A percentile compares a stretch with the other conserved stretches of the same genome.
phyloP scores from a whole-genome alignment of 371 early-diverging fungal genomes.

The Syncephalastrum monosporum region DNA sequence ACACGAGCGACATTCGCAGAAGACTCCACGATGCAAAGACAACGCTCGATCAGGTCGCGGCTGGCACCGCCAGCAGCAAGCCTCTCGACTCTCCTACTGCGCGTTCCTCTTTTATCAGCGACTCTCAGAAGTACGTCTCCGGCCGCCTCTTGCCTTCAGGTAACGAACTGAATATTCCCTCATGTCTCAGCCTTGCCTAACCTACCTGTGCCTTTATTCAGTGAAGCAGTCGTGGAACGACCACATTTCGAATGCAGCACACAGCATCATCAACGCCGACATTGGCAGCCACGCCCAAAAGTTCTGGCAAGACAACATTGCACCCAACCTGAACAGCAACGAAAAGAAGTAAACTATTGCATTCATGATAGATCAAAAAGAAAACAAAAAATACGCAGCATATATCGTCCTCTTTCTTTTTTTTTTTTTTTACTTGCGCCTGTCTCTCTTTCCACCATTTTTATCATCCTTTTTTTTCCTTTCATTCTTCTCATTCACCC shows the following conservation, averaged over 20 bases:
- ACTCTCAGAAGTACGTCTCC: conserved; percentile 19
- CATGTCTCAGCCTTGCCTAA: neutral
- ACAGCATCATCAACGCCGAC: conserved; percentile 31
- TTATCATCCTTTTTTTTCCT: conserved; percentile 6
- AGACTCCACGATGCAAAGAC: conserved; percentile 20
- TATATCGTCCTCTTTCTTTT: neutral
- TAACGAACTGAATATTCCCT: neutral
- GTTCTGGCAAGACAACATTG: conserved; percentile 30
- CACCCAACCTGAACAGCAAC: conserved; percentile 8
- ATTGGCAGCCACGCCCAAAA: conserved; percentile 18
- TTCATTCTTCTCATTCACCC: neutral
- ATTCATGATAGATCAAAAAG: neutral
- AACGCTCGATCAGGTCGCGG: conserved; percentile 21
- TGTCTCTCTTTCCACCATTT: neutral
- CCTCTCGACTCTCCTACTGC: conserved; percentile 1
- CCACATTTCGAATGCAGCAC: conserved; percentile 31
- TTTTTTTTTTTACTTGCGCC: neutral
- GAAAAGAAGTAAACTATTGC: too few relatives aligned
- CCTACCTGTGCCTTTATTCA: conserved; percentile 8
- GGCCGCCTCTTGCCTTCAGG: conserved; percentile 22
- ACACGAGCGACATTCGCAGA: conserved; percentile 18
- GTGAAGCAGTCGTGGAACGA: conserved; percentile 45
- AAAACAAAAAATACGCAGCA: neutral
- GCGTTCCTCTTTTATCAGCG: conserved; percentile 14
- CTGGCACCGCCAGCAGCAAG: conserved; percentile 17